phyloP scores from a whole-genome alignment of 1,284 basidiomycete genomes.

The Rhodotorula mucilaginosa region DNA sequence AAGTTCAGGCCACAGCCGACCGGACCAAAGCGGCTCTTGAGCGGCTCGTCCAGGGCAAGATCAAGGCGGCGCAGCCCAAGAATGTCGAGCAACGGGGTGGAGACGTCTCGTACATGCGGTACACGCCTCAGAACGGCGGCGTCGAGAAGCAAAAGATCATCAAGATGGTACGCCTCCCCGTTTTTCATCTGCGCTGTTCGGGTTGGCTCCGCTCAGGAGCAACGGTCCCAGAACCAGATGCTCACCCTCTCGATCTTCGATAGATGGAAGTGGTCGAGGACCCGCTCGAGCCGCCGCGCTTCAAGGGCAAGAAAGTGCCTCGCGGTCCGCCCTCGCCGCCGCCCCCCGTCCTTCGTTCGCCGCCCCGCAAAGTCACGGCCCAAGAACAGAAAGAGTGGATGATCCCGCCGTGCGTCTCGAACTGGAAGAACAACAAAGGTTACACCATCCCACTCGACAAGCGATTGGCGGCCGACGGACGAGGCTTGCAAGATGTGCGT shows the following conservation, averaged over 20 bases:
- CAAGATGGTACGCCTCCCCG: slow-evolving; percentile 72
- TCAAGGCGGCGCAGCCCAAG: slow-evolving; percentile 88
- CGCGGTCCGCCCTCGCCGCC: slow-evolving; percentile 92
- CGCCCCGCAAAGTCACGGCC: slow-evolving; percentile 90
- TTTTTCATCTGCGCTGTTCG: no score
- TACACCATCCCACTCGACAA: slow-evolving; percentile 99
- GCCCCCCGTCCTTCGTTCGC: slow-evolving; percentile 92
- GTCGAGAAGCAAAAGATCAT: slow-evolving; percentile 90
- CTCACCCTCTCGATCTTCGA: not conserved
- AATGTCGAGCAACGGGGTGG: slow-evolving; percentile 43
- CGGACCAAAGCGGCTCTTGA: slow-evolving; percentile 87
- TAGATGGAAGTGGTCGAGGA: slow-evolving; percentile 81
- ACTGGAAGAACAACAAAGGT: slow-evolving; percentile 99
- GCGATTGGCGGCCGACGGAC: slow-evolving; percentile 93
- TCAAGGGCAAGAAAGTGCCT: slow-evolving; percentile 98
- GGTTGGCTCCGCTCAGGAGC: no score
- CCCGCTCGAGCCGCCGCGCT: slow-evolving; percentile 91
- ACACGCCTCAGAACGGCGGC: slow-evolving; percentile 84
- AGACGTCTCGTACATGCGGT: slow-evolving; percentile 72
- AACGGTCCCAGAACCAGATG: no score
- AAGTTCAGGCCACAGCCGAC: slow-evolving; percentile 82
- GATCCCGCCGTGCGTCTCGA: slow-evolving; percentile 99
- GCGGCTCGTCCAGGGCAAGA: slow-evolving; percentile 88
- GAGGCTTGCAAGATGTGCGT: slow-evolving; percentile 92
- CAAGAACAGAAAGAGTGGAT: slow-evolving; percentile 99